Base-by-base conservation (phyloP, 257 asterid genomes). In the Avicennia marina region DNA sequence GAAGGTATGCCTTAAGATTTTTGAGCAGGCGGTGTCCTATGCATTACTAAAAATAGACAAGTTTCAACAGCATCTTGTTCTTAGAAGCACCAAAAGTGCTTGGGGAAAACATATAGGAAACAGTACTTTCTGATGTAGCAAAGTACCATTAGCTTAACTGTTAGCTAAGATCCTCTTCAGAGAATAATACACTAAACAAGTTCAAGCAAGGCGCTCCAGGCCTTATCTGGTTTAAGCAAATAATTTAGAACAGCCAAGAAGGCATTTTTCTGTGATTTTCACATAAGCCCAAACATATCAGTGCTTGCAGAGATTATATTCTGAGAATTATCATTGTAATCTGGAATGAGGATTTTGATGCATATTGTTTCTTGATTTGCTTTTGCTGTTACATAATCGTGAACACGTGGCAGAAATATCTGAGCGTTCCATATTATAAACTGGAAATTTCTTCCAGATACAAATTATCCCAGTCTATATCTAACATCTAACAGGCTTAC, bases 391-490 rank as follows among this genome's bases (percentile, higher is more conserved):
- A 10, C 17, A 42, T 12, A 58, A 22, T 42, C 53, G 36, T 24
- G 40, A 41, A 34, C 44, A 44, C 51, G 29, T 44, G 26, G 42
- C 56, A 31, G 67, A 43, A 24, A 44, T 26, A 22, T 49, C 32
- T 32, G 56, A 27, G 53, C 8, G 47, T 60, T 60, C 56, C 45
- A 65, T n/a, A 31, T 38, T 53, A 36, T 25, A 21, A 53, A 53
- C 46, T 18, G 11, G 64, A 27, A 21, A 46, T 16, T 38, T 56
- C 22, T 32, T 38, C 45, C 32, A n/a, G n/a, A n/a, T n/a, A n/a
- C n/a, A n/a, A n/a, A n/a, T n/a, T n/a, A n/a, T n/a, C n/a, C n/a
- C n/a, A n/a, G n/a, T n/a, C n/a, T n/a, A n/a, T n/a, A n/a, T n/a
- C n/a, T n/a, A n/a, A n/a, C n/a, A n/a, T n/a, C n/a, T n/a, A n/a